Conservation (phyloP, 2,329 filamentous ascomycete genomes). For the Cladosporium sp. region DNA sequence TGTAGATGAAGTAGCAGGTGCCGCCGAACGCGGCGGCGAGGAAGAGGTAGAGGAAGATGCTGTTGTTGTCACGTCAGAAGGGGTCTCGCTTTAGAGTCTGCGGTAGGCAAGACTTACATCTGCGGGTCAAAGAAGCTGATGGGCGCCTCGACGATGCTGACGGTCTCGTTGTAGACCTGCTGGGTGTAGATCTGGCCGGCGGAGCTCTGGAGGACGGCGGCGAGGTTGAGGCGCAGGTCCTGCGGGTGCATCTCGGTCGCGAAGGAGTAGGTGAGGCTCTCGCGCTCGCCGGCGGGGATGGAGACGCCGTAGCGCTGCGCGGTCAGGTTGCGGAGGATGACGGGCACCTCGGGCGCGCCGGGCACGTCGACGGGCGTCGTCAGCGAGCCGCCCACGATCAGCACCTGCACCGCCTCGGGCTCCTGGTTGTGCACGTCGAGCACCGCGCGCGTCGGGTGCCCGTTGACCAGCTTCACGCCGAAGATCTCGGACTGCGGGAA, state of each 20-base stretch:
- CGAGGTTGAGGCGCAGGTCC: constrained; percentile 72
- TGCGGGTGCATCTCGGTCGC: constrained; percentile 87
- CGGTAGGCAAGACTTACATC: constrained; percentile 57
- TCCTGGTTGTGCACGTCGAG: constrained; percentile 83
- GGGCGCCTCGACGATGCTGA: constrained; percentile 82
- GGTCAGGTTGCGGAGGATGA: constrained; percentile 78
- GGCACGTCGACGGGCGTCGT: constrained; percentile 48
- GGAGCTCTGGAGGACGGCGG: constrained; percentile 64
- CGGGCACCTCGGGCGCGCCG: constrained; percentile 46
- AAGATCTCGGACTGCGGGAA: constrained; percentile 73
- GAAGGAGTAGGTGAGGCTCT: constrained; percentile 76
- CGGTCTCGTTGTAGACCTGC: constrained; percentile 71
- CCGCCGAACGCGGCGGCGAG: constrained; percentile 71
- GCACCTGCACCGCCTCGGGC: constrained; percentile 64
- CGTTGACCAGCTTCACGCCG: constrained; percentile 92
- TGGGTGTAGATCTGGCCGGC: constrained; percentile 69
- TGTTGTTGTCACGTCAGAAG: constrained; percentile 32
- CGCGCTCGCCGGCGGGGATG: constrained; percentile 68
- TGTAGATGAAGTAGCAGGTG: constrained; percentile 93
- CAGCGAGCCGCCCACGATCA: constrained; percentile 71
- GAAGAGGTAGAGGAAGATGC: constrained; percentile 96
- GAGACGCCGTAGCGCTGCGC: constrained; percentile 64
- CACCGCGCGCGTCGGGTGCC: constrained; percentile 73
- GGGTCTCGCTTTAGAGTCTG: background rate
- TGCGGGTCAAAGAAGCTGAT: constrained; percentile 91